A percentile compares a stretch with the other conserved stretches of the same genome.
These are phyloP conservation scores for Syzygium jambos DNA, from an alignment of 345 rosid species.

Conservation along the genomic window DNA sequence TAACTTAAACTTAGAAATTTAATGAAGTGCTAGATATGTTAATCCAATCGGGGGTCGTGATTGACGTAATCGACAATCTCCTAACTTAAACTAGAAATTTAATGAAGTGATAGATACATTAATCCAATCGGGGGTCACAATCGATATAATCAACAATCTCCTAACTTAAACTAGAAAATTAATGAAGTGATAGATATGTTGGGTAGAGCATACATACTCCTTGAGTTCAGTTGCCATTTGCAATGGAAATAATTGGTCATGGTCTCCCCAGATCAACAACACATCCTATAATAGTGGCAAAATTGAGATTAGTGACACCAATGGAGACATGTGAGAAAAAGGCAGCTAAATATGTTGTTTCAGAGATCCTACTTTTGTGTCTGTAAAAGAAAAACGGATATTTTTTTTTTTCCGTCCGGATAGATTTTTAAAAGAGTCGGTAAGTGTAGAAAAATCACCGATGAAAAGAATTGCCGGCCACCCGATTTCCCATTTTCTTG, in stretches of 20 bases:
- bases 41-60: neutral
- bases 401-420: neutral
- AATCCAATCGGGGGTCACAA: neutral
- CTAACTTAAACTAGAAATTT: neutral
- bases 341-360: neutral
- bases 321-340: neutral
- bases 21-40: neutral
- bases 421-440: neutral
- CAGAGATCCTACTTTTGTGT: neutral
- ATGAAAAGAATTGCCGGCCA: neutral
- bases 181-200: neutral
- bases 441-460: neutral
- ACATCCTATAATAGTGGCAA: slow-evolving; percentile 35
- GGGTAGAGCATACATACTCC: slow-evolving; percentile 25
- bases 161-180: neutral
- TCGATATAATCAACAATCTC: neutral
- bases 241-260: slow-evolving; percentile 73
- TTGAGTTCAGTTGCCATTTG: slow-evolving; percentile 71
- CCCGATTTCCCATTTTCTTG: neutral
- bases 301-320: neutral
- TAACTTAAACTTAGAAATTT: neutral
- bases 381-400: neutral
- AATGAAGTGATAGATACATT: neutral
- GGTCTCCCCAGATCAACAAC: slow-evolving; percentile 73
- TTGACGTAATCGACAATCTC: neutral